Evolutionary conservation across 192 early-diverging fungal genomes (phyloP), one percentile per base, ranked within the genome.

Genomic region (Coemansia biformis): DNA sequence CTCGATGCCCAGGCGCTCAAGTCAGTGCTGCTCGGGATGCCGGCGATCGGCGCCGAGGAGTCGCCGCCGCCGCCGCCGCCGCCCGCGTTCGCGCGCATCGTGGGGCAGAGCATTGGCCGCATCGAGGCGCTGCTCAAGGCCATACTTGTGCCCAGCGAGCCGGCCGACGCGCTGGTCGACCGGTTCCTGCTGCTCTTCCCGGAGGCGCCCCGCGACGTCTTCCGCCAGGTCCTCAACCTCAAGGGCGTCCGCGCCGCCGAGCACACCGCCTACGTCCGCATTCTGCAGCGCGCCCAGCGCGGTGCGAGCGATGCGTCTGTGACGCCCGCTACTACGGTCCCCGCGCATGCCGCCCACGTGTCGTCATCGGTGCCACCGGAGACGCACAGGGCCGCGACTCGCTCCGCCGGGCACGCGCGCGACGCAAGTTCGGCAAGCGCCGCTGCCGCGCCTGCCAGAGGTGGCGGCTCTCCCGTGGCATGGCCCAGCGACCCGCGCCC

Each of bases 1-100:
- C 66, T 99, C 11, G 96, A 99, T 70, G 93, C 87, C 14, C 90
- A 97, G 52, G 84, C 92, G 5, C 68, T 99, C 26, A 96, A 95
- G 53, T 88, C 88, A 0, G 72, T 82, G 11, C 56, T 99, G 30
- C 55, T 85, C 28, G 85, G 85, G 23, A 80, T 95, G 59, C 85
- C 87, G 2, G 76, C 63, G 10, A 70, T 89, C 39, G 83, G 80
- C 8, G 46, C 66, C 7, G 82, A 85, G 22, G 65, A 66, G 14
- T 1, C 8, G 5, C 29, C 29, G 29, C 18, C 33, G 19, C 24
- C 57, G 0, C 73, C 48, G 29, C 24, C 43, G 31, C 47, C 49
- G 8, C 12, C 48, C 26, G 86, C 88, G n/a, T 98, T 88, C 53
- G 44, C 82, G 32, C 93, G 91, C 43, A 79, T 96, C 48, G 82